phyloP scores from a whole-genome alignment of 2,329 filamentous ascomycete genomes.

The Talaromyces sp. region DNA sequence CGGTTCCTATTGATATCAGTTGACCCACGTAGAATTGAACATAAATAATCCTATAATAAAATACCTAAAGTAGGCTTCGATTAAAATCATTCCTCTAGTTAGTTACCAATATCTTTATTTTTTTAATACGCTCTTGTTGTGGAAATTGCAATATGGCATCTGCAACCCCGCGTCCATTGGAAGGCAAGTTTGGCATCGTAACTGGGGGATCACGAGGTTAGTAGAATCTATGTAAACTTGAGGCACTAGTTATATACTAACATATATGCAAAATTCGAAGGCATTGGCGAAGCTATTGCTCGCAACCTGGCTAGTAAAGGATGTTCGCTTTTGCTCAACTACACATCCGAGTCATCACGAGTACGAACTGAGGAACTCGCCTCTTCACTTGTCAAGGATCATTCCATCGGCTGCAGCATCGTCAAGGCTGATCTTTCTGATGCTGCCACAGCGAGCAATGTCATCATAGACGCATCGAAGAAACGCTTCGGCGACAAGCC shows the following conservation, averaged over 20 bases:
- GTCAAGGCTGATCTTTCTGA: conserved; percentile 70
- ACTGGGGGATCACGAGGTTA: conserved; percentile 75
- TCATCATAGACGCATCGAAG: conserved; percentile 56
- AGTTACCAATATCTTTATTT: neutral
- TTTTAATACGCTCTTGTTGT: neutral
- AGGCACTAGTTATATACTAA: neutral
- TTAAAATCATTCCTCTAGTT: neutral
- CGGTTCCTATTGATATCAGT: neutral
- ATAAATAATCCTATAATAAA: neutral
- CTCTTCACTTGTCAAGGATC: conserved; percentile 48
- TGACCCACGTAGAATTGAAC: neutral
- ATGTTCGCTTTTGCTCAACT: conserved; percentile 65
- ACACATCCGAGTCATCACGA: conserved; percentile 61
- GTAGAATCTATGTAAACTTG: neutral
- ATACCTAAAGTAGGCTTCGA: neutral
- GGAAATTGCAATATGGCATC: neutral
- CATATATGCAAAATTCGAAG: conserved; percentile 38
- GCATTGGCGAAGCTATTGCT: conserved; percentile 68
- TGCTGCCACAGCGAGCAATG: conserved; percentile 52
- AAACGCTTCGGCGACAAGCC: conserved; percentile 42
- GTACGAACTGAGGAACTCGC: conserved; percentile 52
- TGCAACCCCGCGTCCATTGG: conserved; percentile 39
- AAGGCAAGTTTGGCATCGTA: conserved; percentile 73
- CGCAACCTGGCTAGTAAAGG: conserved; percentile 71
- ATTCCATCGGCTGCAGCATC: conserved; percentile 57